Evolutionary conservation across 257 asterid genomes (phyloP).

Genomic region (Petunia secreta): DNA sequence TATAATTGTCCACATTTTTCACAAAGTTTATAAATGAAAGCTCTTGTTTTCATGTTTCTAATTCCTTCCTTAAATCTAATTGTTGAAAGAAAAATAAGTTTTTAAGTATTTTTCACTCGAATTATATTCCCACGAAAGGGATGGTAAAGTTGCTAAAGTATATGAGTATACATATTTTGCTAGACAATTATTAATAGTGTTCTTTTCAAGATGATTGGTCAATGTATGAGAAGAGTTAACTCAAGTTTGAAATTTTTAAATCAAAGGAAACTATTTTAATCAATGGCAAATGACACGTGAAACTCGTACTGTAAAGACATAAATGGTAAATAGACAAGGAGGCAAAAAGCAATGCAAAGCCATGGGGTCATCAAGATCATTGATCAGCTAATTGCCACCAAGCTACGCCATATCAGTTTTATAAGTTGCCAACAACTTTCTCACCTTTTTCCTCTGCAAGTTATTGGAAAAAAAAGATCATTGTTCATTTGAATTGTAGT

Average conservation of each 20-base stretch:
- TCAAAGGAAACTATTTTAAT: not conserved
- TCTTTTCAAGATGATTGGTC: slow-evolving; percentile 1
- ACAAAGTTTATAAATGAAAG: too few species aligned
- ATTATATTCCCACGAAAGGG: too few species aligned
- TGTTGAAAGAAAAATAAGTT: too few species aligned
- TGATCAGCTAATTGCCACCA: slow-evolving; percentile 17
- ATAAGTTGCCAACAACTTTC: slow-evolving; percentile 20
- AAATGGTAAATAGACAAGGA: not conserved
- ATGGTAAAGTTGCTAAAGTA: too few species aligned
- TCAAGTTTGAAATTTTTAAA: not conserved
- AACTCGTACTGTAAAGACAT: not conserved
- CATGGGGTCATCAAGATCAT: not conserved
- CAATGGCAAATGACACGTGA: slow-evolving; percentile 11
- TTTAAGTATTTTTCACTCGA: too few species aligned
- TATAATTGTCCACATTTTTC: too few species aligned
- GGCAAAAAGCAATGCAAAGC: not conserved
- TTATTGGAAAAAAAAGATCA: slow-evolving; percentile 9
- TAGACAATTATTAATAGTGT: not conserved
- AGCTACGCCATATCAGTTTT: slow-evolving; percentile 17
- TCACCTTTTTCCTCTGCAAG: slow-evolving; percentile 24
- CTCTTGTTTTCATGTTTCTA: too few species aligned
- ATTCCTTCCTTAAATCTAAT: too few species aligned
- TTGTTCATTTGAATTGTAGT: too few species aligned
- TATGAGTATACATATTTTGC: not conserved
- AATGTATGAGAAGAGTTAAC: not conserved